Conservation (phyloP, 2,329 filamentous ascomycete genomes). For the Colletotrichum musicola region DNA sequence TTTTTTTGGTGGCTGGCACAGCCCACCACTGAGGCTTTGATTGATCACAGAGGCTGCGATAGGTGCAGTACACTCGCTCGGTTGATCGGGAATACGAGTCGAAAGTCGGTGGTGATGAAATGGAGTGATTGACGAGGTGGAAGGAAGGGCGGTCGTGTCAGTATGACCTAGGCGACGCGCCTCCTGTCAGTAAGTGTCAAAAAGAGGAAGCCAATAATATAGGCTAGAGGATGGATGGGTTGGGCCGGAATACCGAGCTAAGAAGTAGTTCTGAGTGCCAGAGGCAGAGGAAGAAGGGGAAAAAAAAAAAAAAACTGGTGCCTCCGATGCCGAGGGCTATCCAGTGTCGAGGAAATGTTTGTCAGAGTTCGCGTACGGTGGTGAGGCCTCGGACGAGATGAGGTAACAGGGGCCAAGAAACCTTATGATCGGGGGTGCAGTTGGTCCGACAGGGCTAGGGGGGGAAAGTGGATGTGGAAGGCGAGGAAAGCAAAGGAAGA, state of each 20-base stretch:
- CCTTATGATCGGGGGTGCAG: constrained; percentile 39
- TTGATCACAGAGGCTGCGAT: not conserved
- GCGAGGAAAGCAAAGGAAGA: constrained; percentile 3
- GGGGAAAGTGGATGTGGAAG: constrained; percentile 11
- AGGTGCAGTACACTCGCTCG: constrained; percentile 10
- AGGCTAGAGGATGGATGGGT: constrained; percentile 1
- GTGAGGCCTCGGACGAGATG: constrained; percentile 37
- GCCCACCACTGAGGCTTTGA: constrained; percentile 13
- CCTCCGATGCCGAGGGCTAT: constrained; percentile 30
- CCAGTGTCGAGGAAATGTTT: constrained; percentile 34
- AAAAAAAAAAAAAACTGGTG: constrained; percentile 27
- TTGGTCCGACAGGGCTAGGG: constrained; percentile 38
- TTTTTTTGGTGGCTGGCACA: constrained; percentile 16
- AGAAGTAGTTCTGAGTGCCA: not conserved
- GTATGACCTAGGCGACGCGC: constrained; percentile 28
- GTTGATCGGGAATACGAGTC: constrained; percentile 12
- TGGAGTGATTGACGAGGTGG: constrained; percentile 21
- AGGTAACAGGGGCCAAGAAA: constrained; percentile 40
- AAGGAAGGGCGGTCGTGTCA: constrained; percentile 19
- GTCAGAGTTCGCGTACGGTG: constrained; percentile 36
- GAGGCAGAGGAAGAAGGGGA: not conserved
- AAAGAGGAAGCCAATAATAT: constrained; percentile 8
- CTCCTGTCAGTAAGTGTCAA: constrained; percentile 25
- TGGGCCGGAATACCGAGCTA: constrained; percentile 1
- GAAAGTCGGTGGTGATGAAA: constrained; percentile 14